phyloP scores from a whole-genome alignment of 257 asterid species.

The Pogostemon cablin region DNA sequence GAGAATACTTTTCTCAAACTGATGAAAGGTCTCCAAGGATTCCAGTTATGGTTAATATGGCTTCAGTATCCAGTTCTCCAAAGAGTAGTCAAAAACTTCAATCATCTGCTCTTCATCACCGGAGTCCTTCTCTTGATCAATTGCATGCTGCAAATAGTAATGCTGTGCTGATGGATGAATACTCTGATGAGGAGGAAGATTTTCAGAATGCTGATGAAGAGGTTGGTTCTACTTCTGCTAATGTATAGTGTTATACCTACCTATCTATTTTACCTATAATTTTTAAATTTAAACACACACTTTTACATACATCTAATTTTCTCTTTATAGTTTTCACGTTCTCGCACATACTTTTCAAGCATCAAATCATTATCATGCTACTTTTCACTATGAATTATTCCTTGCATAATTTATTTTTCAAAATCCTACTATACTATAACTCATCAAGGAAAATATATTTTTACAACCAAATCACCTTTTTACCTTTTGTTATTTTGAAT shows the following conservation, averaged over 20 bases:
- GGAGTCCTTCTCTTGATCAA: slow-evolving; percentile 69
- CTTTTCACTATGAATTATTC: too few relatives aligned
- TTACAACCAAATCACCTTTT: too few relatives aligned
- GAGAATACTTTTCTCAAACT: slow-evolving; percentile 91
- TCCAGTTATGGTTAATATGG: slow-evolving; percentile 93
- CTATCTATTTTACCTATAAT: too few relatives aligned
- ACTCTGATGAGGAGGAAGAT: slow-evolving; percentile 96
- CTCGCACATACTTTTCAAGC: too few relatives aligned
- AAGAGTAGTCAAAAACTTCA: slow-evolving; percentile 54
- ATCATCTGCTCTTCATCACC: slow-evolving; percentile 55
- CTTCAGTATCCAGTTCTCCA: slow-evolving; percentile 59
- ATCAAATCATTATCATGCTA: too few relatives aligned
- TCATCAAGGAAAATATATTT: too few relatives aligned
- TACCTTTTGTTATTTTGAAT: too few relatives aligned
- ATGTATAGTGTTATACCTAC: neutral
- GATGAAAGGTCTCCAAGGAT: slow-evolving; percentile 94
- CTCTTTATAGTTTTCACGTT: too few relatives aligned
- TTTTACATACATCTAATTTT: too few relatives aligned
- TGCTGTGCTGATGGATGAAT: slow-evolving; percentile 69
- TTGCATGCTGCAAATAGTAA: slow-evolving; percentile 61
- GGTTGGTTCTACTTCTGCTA: slow-evolving; percentile 44
- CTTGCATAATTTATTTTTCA: too few relatives aligned
- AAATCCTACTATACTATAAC: too few relatives aligned
- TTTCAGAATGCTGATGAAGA: slow-evolving; percentile 74
- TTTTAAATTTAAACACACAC: too few relatives aligned